Conservation (phyloP, 140 eudicot genomes). For the Erigeron philadelphicus region DNA sequence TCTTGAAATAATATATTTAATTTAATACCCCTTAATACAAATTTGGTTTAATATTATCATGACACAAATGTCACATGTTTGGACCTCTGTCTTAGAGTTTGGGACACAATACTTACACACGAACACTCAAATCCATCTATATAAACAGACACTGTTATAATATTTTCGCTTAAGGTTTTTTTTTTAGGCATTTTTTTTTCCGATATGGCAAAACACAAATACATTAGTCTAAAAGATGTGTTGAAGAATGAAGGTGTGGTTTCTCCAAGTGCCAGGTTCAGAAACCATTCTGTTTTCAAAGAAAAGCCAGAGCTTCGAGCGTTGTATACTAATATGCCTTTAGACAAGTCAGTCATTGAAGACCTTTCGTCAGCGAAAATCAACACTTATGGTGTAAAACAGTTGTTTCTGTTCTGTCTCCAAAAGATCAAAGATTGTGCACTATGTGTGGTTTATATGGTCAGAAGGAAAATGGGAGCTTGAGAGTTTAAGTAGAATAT, state of each 20-base stretch:
- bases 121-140: conserved; percentile 16
- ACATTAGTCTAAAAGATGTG: conserved; percentile 35
- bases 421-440: conserved; percentile 26
- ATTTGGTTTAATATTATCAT: conserved; percentile 10
- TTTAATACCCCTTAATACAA: neutral
- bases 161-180: neutral
- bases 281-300: conserved; percentile 18
- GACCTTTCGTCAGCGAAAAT: neutral
- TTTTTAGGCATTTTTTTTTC: neutral
- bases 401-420: conserved; percentile 20
- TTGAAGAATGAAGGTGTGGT: conserved; percentile 16
- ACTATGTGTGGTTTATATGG: conserved; percentile 16
- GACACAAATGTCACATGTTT: conserved; percentile 32
- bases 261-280: conserved; percentile 27
- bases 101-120: conserved; percentile 14
- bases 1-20: too few species aligned
- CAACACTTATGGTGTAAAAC: neutral
- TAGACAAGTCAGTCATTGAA: conserved; percentile 15
- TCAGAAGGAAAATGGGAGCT: conserved; percentile 26
- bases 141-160: conserved; percentile 21
- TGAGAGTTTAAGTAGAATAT: conserved; percentile 2
- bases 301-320: conserved; percentile 28
- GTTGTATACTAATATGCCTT: conserved; percentile 28
- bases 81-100: conserved; percentile 1
- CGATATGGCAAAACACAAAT: conserved; percentile 29